Conservation (phyloP, 2,329 filamentous ascomycete genomes). For the Hortaea werneckii region DNA sequence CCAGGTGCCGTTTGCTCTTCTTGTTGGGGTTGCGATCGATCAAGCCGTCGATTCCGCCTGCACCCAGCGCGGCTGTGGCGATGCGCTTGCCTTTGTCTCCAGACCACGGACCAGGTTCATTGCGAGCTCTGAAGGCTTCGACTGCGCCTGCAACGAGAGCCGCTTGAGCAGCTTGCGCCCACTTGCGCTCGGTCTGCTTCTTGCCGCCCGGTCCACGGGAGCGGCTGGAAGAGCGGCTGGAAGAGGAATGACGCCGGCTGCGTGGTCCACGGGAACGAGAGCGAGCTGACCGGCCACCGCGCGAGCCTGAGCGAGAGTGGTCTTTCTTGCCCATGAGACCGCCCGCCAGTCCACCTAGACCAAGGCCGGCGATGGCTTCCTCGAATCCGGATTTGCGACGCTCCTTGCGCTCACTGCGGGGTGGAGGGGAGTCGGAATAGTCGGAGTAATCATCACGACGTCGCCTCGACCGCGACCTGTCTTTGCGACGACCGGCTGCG, state of each 20-base stretch:
- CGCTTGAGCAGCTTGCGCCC: constrained; percentile 75
- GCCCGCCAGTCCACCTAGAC: constrained; percentile 45
- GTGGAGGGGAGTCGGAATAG: constrained; percentile 31
- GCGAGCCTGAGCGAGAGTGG: constrained; percentile 52
- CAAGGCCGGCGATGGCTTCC: constrained; percentile 49
- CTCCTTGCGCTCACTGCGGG: constrained; percentile 27
- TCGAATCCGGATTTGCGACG: constrained; percentile 51
- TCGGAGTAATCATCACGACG: constrained; percentile 39
- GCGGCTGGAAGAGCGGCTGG: constrained; percentile 34
- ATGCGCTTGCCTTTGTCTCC: constrained; percentile 88
- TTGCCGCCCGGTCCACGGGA: constrained; percentile 41
- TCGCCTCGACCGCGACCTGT: constrained; percentile 25
- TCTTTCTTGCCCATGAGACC: constrained; percentile 46
- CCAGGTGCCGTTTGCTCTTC: constrained; percentile 67
- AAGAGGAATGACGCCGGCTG: constrained; percentile 38
- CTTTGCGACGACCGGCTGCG: constrained; percentile 19
- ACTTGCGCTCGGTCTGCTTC: constrained; percentile 53
- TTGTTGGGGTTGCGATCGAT: constrained; percentile 58
- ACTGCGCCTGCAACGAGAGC: constrained; percentile 82
- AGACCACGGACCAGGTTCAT: constrained; percentile 79
- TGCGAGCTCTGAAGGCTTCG: constrained; percentile 83
- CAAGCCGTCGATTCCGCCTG: constrained; percentile 75
- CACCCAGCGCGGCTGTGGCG: constrained; percentile 74
- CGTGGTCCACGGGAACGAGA: constrained; percentile 41
- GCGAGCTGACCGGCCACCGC: constrained; percentile 30